Conservation (phyloP, 768 basidiomycete genomes). For the Naematelia encephala region DNA sequence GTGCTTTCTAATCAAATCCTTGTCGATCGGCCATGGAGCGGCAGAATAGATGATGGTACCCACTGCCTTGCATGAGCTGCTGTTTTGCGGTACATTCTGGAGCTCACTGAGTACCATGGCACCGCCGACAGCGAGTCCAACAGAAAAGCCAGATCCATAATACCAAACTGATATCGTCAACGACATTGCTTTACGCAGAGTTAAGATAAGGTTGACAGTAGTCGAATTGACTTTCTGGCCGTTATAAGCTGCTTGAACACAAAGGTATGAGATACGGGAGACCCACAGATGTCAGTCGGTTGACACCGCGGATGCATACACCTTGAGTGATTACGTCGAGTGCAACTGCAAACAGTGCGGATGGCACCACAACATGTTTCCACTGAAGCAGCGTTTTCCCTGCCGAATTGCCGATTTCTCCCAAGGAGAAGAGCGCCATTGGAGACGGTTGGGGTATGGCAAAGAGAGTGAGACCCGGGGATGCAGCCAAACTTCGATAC, state of each 20-base stretch:
- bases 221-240: slow-evolving; percentile 69
- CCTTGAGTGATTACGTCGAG: slow-evolving; percentile 70
- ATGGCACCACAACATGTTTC: slow-evolving; percentile 29
- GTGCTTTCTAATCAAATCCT: background rate
- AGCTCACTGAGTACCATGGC: slow-evolving; percentile 62
- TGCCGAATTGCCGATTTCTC: background rate
- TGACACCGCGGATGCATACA: slow-evolving; percentile 78
- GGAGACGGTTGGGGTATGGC: slow-evolving; percentile 56
- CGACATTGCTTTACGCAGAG: slow-evolving; percentile 73
- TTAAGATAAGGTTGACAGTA: slow-evolving; percentile 75
- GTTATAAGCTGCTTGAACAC: background rate
- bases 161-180: slow-evolving; percentile 80
- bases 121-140: slow-evolving; percentile 64
- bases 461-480: background rate
- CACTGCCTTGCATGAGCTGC: background rate
- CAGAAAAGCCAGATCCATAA: slow-evolving; percentile 72
- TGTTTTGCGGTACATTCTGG: background rate
- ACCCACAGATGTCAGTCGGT: slow-evolving; percentile 71
- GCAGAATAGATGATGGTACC: background rate
- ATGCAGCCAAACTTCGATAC: slow-evolving; percentile 50
- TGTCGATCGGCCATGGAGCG: background rate
- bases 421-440: slow-evolving; percentile 31
- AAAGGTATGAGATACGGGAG: background rate
- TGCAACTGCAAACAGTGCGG: slow-evolving; percentile 60
- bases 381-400: background rate